Evolutionary conservation across 1,139 yeast genomes (phyloP), one percentile per base, ranked within the genome.

Genomic region (Magnusiomyces clavatus): DNA sequence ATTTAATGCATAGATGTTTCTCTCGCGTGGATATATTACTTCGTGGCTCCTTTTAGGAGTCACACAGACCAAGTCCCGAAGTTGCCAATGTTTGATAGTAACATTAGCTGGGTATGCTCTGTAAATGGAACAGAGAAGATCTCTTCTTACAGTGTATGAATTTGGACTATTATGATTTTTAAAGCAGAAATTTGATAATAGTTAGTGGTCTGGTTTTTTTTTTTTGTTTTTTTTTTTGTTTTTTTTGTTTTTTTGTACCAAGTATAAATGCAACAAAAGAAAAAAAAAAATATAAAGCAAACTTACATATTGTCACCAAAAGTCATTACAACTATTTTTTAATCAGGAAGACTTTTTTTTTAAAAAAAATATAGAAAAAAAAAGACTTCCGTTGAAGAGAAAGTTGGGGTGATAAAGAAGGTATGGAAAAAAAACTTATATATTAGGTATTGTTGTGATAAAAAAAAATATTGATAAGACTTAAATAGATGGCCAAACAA

Each of bases 81-180:
- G 72, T 65, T 89, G 97, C 96, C 96, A 89, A 70, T 89, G 97
- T 57, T 66, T 58, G 40, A 54, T 51, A 19, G 61, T 51, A 14
- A 49, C 35, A 40, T 40, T 44, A 13, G 64, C 63, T 6, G 62
- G 57, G 51, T 55, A 57, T 43, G 56, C 57, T 37, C 57, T 54
- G 51, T 56, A 59, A 41, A 55, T 49, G 20, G 59, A 58, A 37
- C 56, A 54, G 37, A 59, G 47, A 51, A 61, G 50, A 31, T 61
- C 58, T 46, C 58, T 53, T 16, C 49, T 40, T 6, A 53, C 51
- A 11, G 53, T 17, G 24, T 44, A 44, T 8, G 44, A 14, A 17
- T 42, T 42, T 19, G 29, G 10, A 20, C 12, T 19, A 24, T n/a
- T 42, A 42, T 11, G 31, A 8, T 24, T 24, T 24, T 24, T 24